A percentile compares a stretch with the other conserved stretches of the same genome.
Conservation (phyloP, 78 protist genomes). For the Speleostelium caveatum region DNA sequence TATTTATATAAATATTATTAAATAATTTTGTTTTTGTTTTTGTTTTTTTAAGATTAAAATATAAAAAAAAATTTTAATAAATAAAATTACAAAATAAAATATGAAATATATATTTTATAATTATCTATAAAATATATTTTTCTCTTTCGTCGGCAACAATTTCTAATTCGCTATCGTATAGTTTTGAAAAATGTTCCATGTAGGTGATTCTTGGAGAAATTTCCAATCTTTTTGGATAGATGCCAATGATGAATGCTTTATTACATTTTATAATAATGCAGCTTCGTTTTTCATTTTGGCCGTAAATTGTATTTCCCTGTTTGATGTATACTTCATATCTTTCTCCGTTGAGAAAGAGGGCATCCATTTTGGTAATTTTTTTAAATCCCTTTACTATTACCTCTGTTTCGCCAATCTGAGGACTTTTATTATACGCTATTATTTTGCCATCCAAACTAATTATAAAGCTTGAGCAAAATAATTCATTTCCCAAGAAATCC, state of each 20-base stretch:
- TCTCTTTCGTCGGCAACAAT: slow-evolving; percentile 12
- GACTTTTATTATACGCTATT: slow-evolving; percentile 53
- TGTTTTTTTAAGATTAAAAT: not conserved
- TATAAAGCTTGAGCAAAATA: slow-evolving; percentile 20
- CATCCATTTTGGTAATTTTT: not conserved
- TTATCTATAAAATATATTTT: slow-evolving; percentile 17
- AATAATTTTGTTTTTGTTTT: not conserved
- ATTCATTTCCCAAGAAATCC: slow-evolving; percentile 60
- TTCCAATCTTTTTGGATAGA: slow-evolving; percentile 52
- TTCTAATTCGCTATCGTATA: slow-evolving; percentile 9
- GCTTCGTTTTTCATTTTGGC: slow-evolving; percentile 30
- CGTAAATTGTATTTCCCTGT: slow-evolving; percentile 11
- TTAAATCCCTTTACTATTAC: slow-evolving; percentile 20
- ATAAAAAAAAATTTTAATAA: not conserved
- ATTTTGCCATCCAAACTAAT: slow-evolving; percentile 35
- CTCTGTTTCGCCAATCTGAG: slow-evolving; percentile 43
- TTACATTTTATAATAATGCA: slow-evolving; percentile 26
- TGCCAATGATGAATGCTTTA: slow-evolving; percentile 52
- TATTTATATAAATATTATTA: too few species aligned
- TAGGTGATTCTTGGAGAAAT: slow-evolving; percentile 22
- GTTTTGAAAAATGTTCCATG: slow-evolving; percentile 36
- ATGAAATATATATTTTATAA: too few species aligned
- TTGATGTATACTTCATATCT: slow-evolving; percentile 9
- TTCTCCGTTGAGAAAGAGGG: slow-evolving; percentile 28
- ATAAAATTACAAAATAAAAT: too few species aligned